Conservation (phyloP, 2,329 filamentous ascomycete species). For the Diaporthe vexans region DNA sequence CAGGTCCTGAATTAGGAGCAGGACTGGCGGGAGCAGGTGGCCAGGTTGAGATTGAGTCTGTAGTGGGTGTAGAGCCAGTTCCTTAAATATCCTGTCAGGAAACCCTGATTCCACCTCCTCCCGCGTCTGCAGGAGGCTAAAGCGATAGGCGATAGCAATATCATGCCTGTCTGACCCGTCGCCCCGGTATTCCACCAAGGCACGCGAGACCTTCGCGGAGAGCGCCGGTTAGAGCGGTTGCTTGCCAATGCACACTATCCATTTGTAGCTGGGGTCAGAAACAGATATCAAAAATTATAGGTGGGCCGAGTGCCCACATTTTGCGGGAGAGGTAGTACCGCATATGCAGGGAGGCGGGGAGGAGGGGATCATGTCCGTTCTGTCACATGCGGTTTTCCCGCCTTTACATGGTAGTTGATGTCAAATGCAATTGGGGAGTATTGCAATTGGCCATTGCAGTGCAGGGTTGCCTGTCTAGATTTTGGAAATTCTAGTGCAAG, state of each 20-base stretch:
- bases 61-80: neutral
- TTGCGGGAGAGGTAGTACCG: slow-evolving; percentile 8
- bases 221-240: neutral
- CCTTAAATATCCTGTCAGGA: neutral
- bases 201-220: neutral
- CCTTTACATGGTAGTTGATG: neutral
- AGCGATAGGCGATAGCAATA: neutral
- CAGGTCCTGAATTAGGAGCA: neutral
- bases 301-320: neutral
- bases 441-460: neutral
- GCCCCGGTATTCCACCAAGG: neutral
- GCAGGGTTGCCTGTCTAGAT: neutral
- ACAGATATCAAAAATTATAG: neutral
- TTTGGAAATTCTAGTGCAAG: neutral
- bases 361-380: neutral
- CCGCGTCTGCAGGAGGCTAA: neutral
- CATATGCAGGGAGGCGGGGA: slow-evolving; percentile 23
- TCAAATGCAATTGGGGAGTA: neutral
- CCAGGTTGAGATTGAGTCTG: neutral
- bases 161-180: neutral
- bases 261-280: neutral
- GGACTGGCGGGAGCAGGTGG: neutral
- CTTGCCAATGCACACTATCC: neutral
- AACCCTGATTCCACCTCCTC: neutral
- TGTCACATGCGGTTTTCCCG: neutral